These are phyloP conservation scores for Crucihimalaya himalaica DNA, from an alignment of 345 rosid species.

Conservation along the genomic window DNA sequence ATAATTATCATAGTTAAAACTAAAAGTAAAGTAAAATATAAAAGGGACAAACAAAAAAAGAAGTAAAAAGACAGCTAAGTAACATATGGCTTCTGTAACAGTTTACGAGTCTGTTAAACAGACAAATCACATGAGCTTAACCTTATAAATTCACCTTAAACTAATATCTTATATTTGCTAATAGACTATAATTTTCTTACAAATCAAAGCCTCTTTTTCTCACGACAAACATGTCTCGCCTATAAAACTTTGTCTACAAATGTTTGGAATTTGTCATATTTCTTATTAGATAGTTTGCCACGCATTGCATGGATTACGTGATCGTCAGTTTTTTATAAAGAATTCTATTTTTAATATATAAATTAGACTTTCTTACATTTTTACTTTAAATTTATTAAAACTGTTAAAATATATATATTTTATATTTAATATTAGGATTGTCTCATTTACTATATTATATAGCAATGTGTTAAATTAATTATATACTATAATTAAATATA, in stretches of 20 bases:
- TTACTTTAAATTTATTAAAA: too few relatives aligned
- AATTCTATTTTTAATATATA: too few relatives aligned
- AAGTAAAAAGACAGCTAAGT: background rate
- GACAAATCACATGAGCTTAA: slow-evolving; percentile 8
- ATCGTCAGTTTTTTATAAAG: too few relatives aligned
- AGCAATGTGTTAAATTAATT: too few relatives aligned
- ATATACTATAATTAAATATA: too few relatives aligned
- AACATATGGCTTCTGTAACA: background rate
- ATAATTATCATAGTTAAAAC: too few relatives aligned
- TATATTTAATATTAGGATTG: too few relatives aligned
- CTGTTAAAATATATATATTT: too few relatives aligned
- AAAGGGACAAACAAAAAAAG: background rate
- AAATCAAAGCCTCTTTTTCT: background rate
- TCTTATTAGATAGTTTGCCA: too few relatives aligned
- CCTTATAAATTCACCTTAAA: background rate
- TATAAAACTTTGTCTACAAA: background rate
- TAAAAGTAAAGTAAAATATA: background rate
- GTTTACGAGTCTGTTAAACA: background rate
- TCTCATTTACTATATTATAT: too few relatives aligned
- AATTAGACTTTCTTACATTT: too few relatives aligned
- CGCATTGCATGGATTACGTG: too few relatives aligned
- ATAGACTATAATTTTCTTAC: background rate
- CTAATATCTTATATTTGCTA: background rate
- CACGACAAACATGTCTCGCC: background rate
- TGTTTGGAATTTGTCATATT: background rate